Conservation (phyloP, 352 stramenopile species). For the Globisporangium cederbergense region DNA sequence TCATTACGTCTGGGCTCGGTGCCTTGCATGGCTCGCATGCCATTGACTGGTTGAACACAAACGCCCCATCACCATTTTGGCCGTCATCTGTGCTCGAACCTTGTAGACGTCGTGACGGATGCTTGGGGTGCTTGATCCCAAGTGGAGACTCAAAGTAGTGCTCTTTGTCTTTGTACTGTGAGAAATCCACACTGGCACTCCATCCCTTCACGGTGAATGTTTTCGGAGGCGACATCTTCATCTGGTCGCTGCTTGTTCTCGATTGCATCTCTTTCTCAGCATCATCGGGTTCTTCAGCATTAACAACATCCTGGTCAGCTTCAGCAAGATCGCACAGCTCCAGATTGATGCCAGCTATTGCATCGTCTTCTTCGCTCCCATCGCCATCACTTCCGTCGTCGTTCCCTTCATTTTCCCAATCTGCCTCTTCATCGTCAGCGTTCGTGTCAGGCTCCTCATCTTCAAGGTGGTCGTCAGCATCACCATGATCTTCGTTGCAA, state of each 20-base stretch:
- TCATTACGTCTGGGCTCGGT: constrained; percentile 14
- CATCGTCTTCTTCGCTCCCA: constrained; percentile 22
- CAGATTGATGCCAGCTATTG: not conserved
- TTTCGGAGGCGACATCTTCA: constrained; percentile 8
- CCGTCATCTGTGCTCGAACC: not conserved
- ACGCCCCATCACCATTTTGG: not conserved
- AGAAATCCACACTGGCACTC: constrained; percentile 1
- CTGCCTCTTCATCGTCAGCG: constrained; percentile 11
- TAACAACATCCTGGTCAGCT: not conserved
- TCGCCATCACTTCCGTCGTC: constrained; percentile 46
- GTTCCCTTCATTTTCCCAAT: constrained; percentile 26
- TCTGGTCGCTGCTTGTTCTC: not conserved
- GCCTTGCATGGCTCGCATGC: constrained; percentile 20
- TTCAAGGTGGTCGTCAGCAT: not conserved
- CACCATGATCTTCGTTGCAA: not conserved
- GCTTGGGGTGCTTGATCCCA: constrained; percentile 22
- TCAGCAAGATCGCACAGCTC: constrained; percentile 8
- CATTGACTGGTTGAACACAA: constrained; percentile 15
- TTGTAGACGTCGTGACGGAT: constrained; percentile 17
- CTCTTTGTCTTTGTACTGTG: constrained; percentile 11
- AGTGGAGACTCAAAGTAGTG: constrained; percentile 17
- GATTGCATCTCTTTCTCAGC: not conserved
- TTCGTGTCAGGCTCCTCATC: constrained; percentile 13
- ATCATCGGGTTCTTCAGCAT: not conserved
- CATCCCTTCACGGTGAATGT: constrained; percentile 6